Conservation (phyloP, 2,329 filamentous ascomycete genomes). For the Exutisphaerella laricina region DNA sequence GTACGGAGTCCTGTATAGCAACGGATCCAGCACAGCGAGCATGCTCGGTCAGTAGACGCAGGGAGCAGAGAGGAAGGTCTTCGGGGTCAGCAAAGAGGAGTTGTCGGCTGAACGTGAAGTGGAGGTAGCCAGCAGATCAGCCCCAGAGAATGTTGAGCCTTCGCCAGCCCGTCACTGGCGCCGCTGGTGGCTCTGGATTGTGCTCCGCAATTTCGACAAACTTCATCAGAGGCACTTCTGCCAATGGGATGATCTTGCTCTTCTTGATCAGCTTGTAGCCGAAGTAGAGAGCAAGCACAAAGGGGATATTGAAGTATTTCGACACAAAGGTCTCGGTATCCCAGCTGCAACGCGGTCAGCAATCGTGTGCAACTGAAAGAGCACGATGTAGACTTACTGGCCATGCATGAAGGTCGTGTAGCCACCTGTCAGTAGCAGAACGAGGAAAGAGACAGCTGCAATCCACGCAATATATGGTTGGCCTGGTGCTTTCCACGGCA, state of each 20-base stretch:
- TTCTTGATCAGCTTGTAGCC: conserved; percentile 51
- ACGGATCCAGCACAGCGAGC: no score
- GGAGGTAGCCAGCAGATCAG: no score
- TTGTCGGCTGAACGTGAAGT: no score
- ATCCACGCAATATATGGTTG: conserved; percentile 58
- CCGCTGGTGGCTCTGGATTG: conserved; percentile 11
- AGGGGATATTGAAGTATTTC: conserved; percentile 54
- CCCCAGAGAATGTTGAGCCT: conserved; percentile 15
- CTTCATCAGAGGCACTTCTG: conserved; percentile 11
- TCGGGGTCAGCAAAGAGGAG: no score
- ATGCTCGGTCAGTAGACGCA: no score
- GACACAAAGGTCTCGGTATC: conserved; percentile 56
- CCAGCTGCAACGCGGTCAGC: conserved; percentile 37
- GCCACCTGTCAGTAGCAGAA: conserved; percentile 28
- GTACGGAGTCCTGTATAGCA: no score
- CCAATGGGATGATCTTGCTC: conserved; percentile 39
- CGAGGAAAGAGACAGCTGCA: conserved; percentile 56
- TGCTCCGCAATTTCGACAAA: conserved; percentile 16
- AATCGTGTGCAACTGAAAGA: background rate
- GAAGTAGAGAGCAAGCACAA: conserved; percentile 52
- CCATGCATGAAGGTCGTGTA: conserved; percentile 55
- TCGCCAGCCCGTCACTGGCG: conserved; percentile 10
- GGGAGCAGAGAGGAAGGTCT: no score
- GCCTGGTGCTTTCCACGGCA: conserved; percentile 61
- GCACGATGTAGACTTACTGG: conserved; percentile 29